A percentile compares a stretch with the other conserved stretches of the same genome.
Conservation (phyloP, 176 grass and related monocot species). For the Eragrostis nindensis region DNA sequence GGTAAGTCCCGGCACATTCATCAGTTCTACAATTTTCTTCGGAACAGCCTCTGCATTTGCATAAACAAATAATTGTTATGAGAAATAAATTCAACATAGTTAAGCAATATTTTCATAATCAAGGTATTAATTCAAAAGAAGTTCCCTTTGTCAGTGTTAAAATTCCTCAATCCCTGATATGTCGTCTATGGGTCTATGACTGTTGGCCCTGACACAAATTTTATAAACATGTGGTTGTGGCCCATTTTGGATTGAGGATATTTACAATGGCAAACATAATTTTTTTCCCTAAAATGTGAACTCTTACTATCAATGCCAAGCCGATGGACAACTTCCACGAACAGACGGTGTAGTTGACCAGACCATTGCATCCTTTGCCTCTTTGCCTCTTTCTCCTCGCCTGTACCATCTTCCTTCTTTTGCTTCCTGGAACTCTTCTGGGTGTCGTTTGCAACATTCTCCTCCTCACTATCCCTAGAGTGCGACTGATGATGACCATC, state of each 20-base stretch:
- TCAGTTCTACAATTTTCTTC: constrained; percentile 65
- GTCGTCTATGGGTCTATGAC: not conserved
- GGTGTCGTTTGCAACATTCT: not conserved
- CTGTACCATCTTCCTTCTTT: constrained; percentile 22
- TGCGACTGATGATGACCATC: not conserved
- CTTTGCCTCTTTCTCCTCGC: constrained; percentile 36
- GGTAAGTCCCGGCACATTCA: constrained; percentile 61
- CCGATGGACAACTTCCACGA: constrained; percentile 50
- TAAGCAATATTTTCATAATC: not conserved
- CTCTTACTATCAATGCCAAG: constrained; percentile 70
- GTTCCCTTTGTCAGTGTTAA: not conserved
- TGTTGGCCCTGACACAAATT: not conserved
- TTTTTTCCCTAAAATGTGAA: not conserved
- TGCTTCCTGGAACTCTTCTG: constrained; percentile 44
- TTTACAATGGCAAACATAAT: not conserved
- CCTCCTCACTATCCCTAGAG: not conserved
- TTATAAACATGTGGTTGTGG: not conserved
- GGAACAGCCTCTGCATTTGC: constrained; percentile 60
- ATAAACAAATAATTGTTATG: constrained; percentile 7
- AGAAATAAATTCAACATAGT: not conserved
- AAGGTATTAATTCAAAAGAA: not conserved
- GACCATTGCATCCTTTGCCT: constrained; percentile 63
- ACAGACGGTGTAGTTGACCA: constrained; percentile 54
- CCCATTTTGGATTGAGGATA: not conserved
- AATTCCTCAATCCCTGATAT: not conserved